A percentile compares a stretch with the other conserved stretches of the same genome.
These are phyloP conservation scores for Aspergillus awamori DNA, from an alignment of 2,329 filamentous ascomycete species.

Conservation along the genomic window DNA sequence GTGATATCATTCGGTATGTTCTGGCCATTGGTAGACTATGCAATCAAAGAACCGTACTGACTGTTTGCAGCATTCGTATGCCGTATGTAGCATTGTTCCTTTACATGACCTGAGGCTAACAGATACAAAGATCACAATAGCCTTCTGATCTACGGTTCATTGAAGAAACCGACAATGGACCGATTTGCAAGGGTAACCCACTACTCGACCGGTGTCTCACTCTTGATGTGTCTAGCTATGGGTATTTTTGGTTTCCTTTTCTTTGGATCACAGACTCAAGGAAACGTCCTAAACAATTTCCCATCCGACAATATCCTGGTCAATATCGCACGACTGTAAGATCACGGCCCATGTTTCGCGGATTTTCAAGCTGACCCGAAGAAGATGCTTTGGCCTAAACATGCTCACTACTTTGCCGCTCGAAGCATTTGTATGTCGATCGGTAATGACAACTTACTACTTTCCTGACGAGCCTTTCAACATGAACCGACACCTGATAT, in stretches of 20 bases:
- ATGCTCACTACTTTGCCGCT: conserved; percentile 97
- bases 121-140: conserved; percentile 76
- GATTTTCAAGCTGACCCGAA: conserved; percentile 23
- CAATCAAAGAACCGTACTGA: conserved; percentile 34
- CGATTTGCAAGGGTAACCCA: conserved; percentile 93
- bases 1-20: conserved; percentile 91
- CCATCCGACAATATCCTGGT: conserved; percentile 87
- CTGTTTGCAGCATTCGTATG: conserved; percentile 63
- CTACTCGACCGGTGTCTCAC: conserved; percentile 85
- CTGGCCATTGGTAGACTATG: conserved; percentile 1
- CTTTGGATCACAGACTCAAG: conserved; percentile 87
- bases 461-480: conserved; percentile 75
- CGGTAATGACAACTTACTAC: conserved; percentile 90
- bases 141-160: conserved; percentile 92
- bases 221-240: conserved; percentile 88
- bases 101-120: conserved; percentile 23
- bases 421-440: conserved; percentile 95
- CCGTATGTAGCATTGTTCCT: conserved; percentile 47
- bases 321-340: conserved; percentile 81
- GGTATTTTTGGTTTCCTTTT: conserved; percentile 87
- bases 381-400: conserved; percentile 87
- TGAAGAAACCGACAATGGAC: conserved; percentile 91
- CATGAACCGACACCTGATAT: conserved; percentile 79
- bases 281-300: conserved; percentile 98
- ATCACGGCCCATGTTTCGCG: not conserved